A percentile compares a stretch with the other conserved stretches of the same genome.
phyloP scores from a whole-genome alignment of 2,329 filamentous ascomycete genomes.

The Trichoderma simmonsii region DNA sequence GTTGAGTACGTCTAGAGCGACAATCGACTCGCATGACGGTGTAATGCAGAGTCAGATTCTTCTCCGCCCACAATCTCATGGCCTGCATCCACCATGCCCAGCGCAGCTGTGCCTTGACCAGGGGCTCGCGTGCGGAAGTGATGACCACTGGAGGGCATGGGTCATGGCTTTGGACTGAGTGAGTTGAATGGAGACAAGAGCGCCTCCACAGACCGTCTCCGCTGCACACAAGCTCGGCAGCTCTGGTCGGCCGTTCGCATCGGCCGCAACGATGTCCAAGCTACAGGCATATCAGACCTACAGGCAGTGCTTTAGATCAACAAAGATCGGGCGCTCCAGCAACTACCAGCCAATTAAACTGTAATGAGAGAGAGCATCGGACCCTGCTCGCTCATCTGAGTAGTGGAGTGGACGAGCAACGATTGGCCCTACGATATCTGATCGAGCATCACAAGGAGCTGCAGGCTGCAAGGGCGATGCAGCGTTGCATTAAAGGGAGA shows the following conservation, averaged over 20 bases:
- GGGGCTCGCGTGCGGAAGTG: background rate
- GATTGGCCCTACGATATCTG: background rate
- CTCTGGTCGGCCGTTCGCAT: background rate
- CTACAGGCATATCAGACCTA: background rate
- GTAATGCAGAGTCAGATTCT: background rate
- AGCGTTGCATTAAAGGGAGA: background rate
- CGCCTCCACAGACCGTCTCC: background rate
- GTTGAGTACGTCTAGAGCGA: background rate
- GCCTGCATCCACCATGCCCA: background rate
- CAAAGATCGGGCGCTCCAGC: background rate
- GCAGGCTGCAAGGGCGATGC: slow-evolving; percentile 4
- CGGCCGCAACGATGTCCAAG: background rate
- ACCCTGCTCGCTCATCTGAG: background rate
- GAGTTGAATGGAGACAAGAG: slow-evolving; percentile 9
- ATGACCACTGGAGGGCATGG: background rate
- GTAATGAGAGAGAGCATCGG: background rate
- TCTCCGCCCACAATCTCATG: background rate
- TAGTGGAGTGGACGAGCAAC: background rate
- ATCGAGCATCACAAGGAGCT: background rate
- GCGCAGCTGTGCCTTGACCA: background rate
- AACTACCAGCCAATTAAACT: background rate
- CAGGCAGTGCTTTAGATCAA: background rate
- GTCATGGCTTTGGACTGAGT: background rate
- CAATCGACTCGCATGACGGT: background rate
- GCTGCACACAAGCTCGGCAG: background rate